Evolutionary conservation across 2,329 filamentous ascomycete species (phyloP).

Genomic region (Colletotrichum cereale): DNA sequence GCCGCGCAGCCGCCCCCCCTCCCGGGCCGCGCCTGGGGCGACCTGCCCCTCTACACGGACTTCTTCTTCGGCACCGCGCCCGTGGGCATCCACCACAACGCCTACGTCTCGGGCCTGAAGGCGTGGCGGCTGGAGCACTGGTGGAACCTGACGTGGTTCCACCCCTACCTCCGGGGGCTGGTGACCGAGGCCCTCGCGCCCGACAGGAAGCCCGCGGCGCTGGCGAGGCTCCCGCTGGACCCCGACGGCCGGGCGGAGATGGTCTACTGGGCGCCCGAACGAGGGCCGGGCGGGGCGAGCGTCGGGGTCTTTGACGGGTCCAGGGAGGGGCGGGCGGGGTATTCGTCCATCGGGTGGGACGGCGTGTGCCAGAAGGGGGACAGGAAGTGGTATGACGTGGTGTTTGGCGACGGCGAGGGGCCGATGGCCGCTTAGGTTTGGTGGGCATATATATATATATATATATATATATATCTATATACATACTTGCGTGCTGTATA

Average conservation of each 20-base stretch:
- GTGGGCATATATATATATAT: too few species aligned
- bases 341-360: conserved; percentile 48
- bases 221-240: conserved; percentile 41
- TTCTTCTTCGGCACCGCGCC: conserved; percentile 53
- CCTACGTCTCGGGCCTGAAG: conserved; percentile 51
- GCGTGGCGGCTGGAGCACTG: conserved; percentile 48
- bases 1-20: conserved; percentile 32
- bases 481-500: too few species aligned
- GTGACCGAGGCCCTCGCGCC: conserved; percentile 45
- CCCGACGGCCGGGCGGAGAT: conserved; percentile 31
- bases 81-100: conserved; percentile 54
- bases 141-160: conserved; percentile 54
- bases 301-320: conserved; percentile 45
- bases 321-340: conserved; percentile 36
- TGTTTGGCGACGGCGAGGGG: conserved; percentile 51
- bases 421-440: conserved; percentile 39
- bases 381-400: conserved; percentile 49
- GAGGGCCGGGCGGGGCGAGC: conserved; percentile 33
- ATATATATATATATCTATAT: too few species aligned
- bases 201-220: conserved; percentile 38
- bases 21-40: conserved; percentile 46
- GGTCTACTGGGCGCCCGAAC: conserved; percentile 45
- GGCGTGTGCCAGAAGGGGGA: conserved; percentile 50
- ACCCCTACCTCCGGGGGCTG: conserved; percentile 48
- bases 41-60: conserved; percentile 52